Evolutionary conservation across 2,329 filamentous ascomycete species (phyloP), one percentile per base, ranked within the genome.

Genomic region (Grosmannia penicillata): DNA sequence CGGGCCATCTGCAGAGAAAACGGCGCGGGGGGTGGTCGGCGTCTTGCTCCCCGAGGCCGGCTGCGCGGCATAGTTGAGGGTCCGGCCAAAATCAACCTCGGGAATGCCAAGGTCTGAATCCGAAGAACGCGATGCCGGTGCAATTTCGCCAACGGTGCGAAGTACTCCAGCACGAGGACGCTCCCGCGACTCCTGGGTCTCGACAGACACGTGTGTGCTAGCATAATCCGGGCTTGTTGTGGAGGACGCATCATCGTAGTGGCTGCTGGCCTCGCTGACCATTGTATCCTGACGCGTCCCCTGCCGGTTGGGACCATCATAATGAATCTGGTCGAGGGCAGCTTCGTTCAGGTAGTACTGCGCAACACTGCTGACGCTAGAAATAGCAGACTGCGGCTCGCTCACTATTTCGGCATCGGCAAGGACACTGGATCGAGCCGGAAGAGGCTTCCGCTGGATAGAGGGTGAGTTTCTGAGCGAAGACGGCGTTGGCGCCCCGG

Each of bases 31-130:
- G 17, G 27, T 18, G 14, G 36, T 26, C 4, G 54, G 52, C 0
- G 51, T 49, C 43, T 57, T 60, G 41, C 46, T 56, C 6, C 54
- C 47, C 3, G 53, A 45, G n/a, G 56, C 42, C 15, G 53, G 43
- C 32, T 50, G 45, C 11, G 58, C 60, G 25, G 53, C 59, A 41
- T 85, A 79, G 43, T 81, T 78, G 48, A 83, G 61, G 0, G 87
- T 94, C 6, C 79, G 84, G 0, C 89, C 89, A 58, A 95, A 95
- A 55, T 95, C 78, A 45, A 94, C 72, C 5, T 69, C 61, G 1
- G 84, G 83, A 43, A 93, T 75, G 40, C 74, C 67, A 19, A 71
- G 64, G 13, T 62, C 53, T 1, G 53, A 36, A 6, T 34, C n/a
- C 9, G 34, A 22, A 19, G 13, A 33, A 7, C 11, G 33, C 11